Base-by-base conservation (phyloP, 257 asterid genomes). In the Ballota nigra region DNA sequence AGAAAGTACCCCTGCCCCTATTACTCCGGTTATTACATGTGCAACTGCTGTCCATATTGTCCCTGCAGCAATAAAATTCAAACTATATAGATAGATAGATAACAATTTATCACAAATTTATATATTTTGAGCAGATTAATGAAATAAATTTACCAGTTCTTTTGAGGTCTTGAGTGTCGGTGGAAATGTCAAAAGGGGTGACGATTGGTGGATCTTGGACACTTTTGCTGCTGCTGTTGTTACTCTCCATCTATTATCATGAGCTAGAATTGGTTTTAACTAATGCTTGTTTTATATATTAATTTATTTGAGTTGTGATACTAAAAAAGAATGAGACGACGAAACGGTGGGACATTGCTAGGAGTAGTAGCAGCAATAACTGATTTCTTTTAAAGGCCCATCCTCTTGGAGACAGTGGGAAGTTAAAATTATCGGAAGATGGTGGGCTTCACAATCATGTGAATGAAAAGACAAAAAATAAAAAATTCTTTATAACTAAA, bases 1-100 rank as follows among this genome's bases (percentile, higher is more conserved):
- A 4, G 97, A 84, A n/a, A 91, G 70, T 8, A 91, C 92, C 5
- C 97, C 97, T n/a, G 97, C 86, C 23, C 97, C 96, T 4, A 91
- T 88, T 0, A 82, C 91, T 43, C 91, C 96, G 22, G 96, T 91
- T 34, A 91, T 89, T 28, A 88, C 75, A 79, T 87, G 97, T 8
- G 96, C 94, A 55, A 84, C 31, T 29, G 90, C 94, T n/a, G 94
- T 88, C 97, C 94, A 88, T 77, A 74, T 52, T 63, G 83, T 87
- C 68, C 96, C 96, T 88, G 78, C 69, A 41, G 59, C 6, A 2
- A 31, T 5, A 34, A 8, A 31, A 36, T 8, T 0, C 10, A 8
- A 36, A 8, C 12, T 0, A 34, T 6, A 34, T 34, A 34, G 6
- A 34, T 8, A 7, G 1, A 36, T 8, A 8, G 5, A 4, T 3